Conservation (phyloP, 805 yeast species). For the Brettanomyces bruxellensis region DNA sequence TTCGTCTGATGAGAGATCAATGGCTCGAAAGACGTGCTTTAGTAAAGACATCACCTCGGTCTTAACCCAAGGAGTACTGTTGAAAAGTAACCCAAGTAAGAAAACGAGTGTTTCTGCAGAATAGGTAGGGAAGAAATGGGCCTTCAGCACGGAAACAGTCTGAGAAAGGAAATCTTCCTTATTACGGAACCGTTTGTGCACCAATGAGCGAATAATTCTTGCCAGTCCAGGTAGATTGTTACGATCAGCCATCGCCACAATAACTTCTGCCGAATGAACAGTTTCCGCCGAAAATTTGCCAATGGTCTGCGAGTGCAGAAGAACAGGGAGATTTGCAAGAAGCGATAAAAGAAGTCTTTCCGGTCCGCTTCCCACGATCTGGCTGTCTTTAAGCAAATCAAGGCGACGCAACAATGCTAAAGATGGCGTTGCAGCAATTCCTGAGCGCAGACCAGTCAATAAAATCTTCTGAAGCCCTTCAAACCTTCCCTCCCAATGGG, state of each 20-base stretch:
- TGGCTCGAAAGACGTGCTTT: slow-evolving; percentile 63
- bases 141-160: slow-evolving; percentile 59
- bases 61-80: slow-evolving; percentile 71
- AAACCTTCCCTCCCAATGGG: slow-evolving; percentile 91
- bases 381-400: slow-evolving; percentile 57
- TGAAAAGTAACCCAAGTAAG: slow-evolving; percentile 69
- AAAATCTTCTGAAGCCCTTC: slow-evolving; percentile 79
- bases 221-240: slow-evolving; percentile 48
- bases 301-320: slow-evolving; percentile 67
- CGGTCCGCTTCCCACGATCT: slow-evolving; percentile 66
- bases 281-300: slow-evolving; percentile 42
- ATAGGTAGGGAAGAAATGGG: slow-evolving; percentile 61
- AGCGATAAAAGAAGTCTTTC: slow-evolving; percentile 63
- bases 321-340: slow-evolving; percentile 75
- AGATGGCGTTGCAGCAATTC: slow-evolving; percentile 71
- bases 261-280: slow-evolving; percentile 41
- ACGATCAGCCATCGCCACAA: slow-evolving; percentile 52
- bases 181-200: slow-evolving; percentile 77
- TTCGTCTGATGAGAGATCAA: slow-evolving; percentile 69
- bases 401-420: slow-evolving; percentile 65
- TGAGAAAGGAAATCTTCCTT: slow-evolving; percentile 84
- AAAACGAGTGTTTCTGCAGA: slow-evolving; percentile 70
- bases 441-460: slow-evolving; percentile 75
- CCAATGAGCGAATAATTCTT: slow-evolving; percentile 65
- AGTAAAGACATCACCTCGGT: slow-evolving; percentile 70